Percentiles rank a stretch among this genome's conserved stretches.
Conservation (phyloP, 83 land plant species). For the Larix sibirica region DNA sequence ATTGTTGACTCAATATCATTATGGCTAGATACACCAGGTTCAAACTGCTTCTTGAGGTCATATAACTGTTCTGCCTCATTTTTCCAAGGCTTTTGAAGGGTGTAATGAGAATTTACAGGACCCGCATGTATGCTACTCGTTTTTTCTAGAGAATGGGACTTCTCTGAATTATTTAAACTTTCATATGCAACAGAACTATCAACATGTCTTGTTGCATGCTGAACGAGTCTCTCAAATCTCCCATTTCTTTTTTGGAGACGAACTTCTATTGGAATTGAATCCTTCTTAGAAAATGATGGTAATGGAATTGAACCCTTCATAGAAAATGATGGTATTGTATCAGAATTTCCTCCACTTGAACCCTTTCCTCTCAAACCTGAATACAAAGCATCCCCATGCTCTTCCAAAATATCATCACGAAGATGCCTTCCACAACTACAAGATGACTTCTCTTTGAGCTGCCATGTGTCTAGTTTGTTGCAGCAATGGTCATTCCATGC, state of each 20-base stretch:
- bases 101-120: background rate
- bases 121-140: background rate
- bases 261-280: no score
- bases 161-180: background rate
- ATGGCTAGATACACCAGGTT: slow-evolving; percentile 1
- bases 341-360: background rate
- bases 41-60: background rate
- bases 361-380: background rate
- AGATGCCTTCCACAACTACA: background rate
- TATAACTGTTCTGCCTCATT: background rate
- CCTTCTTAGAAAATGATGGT: no score
- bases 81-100: background rate
- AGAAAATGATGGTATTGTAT: no score
- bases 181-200: background rate
- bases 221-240: background rate
- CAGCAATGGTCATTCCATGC: background rate
- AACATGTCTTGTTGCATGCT: slow-evolving; percentile 3
- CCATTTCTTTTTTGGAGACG: background rate
- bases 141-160: background rate
- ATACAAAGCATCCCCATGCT: background rate
- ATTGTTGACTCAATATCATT: background rate
- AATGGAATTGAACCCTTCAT: no score
- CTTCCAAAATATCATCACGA: background rate
- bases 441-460: background rate
- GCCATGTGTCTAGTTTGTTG: background rate